Evolutionary conservation across 2,329 filamentous ascomycete genomes (phyloP), one percentile per base, ranked within the genome.

Genomic region (Xylariaceae sp.): DNA sequence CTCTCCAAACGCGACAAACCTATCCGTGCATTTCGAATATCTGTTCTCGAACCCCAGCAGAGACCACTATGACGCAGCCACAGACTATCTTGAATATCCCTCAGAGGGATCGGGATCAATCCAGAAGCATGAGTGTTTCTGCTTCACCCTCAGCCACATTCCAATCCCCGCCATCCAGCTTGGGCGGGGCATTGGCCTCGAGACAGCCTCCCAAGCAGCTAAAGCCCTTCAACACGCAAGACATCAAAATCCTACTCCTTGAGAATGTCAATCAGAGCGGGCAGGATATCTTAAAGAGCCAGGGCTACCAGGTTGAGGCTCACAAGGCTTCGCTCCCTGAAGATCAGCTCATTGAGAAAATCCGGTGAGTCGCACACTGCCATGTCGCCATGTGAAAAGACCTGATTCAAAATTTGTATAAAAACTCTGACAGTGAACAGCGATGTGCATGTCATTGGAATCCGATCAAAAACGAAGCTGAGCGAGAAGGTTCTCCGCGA

Each of bases 201-300:
- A 71, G 70, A 58, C 69, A 67, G 38, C 71, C 74, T 39, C 65
- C 75, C 10, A 96, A 96, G 73, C 86, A 86, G 59, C 75, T 99
- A 60, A 96, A 96, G 75, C 94, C 94, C 14, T 99, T 99, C 73
- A 86, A 92, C 66, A 94, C 90, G 18, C 85, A 92, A 66, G 92
- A 97, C 66, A 90, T 99, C 73, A 97, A 96, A 75, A 95, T 99
- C 49, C 74, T 99, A 49, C 79, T 99, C 15, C 76, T 99, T 31
- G 94, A 99, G 69, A 99, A 97, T 71, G 89, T 99, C 65, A 99
- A 99, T 69, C 76, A 89, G 71, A 89, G 90, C 19, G 94, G 94
- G 12, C 82, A 84, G 62, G 85, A 95, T 42, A 91, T 96, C 49
- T 77, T 99, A 50, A 82, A 74, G 50, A 77, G 75, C 49, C 91